phyloP scores from a whole-genome alignment of 192 early-diverging fungal species.

The Backusella morwellensis region DNA sequence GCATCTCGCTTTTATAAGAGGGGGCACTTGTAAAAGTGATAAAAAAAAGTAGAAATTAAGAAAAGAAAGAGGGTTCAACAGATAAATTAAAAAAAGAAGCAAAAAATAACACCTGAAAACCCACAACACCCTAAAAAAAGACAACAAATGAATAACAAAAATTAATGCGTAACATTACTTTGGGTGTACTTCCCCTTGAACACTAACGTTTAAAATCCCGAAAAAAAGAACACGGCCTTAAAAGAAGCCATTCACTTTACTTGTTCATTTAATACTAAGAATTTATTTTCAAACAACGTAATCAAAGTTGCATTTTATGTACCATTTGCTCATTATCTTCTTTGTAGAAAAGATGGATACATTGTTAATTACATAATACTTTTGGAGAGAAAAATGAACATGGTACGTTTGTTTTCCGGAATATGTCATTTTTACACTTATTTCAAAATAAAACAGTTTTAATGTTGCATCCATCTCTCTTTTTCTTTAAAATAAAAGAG shows the following conservation, averaged over 20 bases:
- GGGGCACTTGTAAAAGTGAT: neutral
- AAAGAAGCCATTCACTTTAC: neutral
- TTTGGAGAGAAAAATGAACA: neutral
- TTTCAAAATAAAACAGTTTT: too few species aligned
- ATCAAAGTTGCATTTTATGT: neutral
- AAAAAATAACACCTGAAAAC: neutral
- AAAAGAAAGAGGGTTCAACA: neutral
- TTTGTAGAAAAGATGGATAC: neutral
- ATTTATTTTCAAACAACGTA: too few species aligned
- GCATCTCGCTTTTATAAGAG: neutral
- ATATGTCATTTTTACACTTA: neutral
- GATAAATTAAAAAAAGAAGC: too few species aligned
- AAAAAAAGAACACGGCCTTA: neutral
- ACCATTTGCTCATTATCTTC: neutral
- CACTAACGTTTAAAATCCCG: neutral
- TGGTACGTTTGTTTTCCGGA: neutral
- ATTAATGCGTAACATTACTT: neutral
- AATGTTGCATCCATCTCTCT: too few species aligned
- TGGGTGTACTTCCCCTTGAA: neutral
- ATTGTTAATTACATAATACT: neutral
- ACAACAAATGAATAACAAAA: neutral
- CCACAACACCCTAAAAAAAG: neutral
- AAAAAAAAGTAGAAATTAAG: neutral
- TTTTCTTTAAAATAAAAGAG: neutral
- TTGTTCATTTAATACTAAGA: neutral